Base-by-base conservation (phyloP, 129 eudicot species). In the Scalesia atractyloides region DNA sequence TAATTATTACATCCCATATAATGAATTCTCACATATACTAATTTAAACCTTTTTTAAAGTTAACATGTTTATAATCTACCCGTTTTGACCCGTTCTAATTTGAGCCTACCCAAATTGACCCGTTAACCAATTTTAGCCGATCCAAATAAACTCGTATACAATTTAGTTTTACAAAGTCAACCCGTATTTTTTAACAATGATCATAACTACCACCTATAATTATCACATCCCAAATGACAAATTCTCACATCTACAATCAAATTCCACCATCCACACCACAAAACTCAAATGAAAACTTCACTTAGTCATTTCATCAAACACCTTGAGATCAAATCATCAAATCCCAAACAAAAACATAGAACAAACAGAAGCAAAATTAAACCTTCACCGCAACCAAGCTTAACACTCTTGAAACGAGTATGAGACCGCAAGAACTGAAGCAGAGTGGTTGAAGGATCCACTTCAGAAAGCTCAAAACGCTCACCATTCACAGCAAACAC, bases 371-470 rank as follows among this genome's bases (percentile, higher is more conserved):
- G 2, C 43, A 9, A 8, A 48, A 33, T 5, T 43, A 62, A 70
- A 92, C 96, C 98, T 92, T 89, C 95, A 70, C 96, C 98, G 58
- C 98, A 92, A 9, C 92, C 85, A 50, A 92, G 98, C 87, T 92
- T 92, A 68, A 79, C 90, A 76, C 95, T 84, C 82, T 89, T 89
- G 88, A 87, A 89, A 70, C 82, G 87, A 24, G 96, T 92, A 2
- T 69, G 70, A 7, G 82, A 67, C 58, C 98, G 91, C 82, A 92
- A 60, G 85, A 92, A 92, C 58, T 92, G 84, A 18, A 92, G 90
- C 72, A 92, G 70, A 68, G 92, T 92, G 19, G 96, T 92, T 51
- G 95, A 87, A 24, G 98, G 96, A 43, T 92, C 82, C 36, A 85
- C 48, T 24, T 10, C 33, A 0, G 80, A 62, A 1, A 89, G 76